Percentiles rank a stretch among this genome's conserved stretches.
These are phyloP conservation scores for Polychytrium aggregatum DNA, from an alignment of 192 early-diverging fungal genomes.

Conservation along the genomic window DNA sequence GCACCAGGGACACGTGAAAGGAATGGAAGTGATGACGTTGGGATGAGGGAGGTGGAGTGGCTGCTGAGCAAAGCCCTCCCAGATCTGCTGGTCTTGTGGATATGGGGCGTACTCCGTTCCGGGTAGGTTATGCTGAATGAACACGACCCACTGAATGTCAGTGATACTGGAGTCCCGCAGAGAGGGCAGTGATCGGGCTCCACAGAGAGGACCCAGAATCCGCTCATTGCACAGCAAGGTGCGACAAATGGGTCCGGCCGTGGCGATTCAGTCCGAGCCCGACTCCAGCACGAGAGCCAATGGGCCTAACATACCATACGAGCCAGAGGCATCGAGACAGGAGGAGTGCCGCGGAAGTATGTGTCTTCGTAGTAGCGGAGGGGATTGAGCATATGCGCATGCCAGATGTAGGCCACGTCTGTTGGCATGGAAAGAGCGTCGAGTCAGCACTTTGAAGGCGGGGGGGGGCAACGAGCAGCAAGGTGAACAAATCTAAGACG, in stretches of 20 bases:
- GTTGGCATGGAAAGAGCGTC: neutral
- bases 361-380: conserved; percentile 49
- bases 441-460: conserved; percentile 1
- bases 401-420: conserved; percentile 57
- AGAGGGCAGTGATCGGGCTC: too few species aligned
- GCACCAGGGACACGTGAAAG: conserved; percentile 26
- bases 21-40: conserved; percentile 16
- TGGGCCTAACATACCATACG: too few species aligned
- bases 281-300: too few species aligned
- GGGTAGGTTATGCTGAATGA: conserved; percentile 23
- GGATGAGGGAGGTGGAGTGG: conserved; percentile 19
- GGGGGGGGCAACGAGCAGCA: neutral
- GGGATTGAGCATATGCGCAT: conserved; percentile 44
- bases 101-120: conserved; percentile 24
- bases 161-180: too few species aligned
- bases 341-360: too few species aligned
- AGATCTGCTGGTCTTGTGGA: conserved; percentile 19
- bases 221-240: too few species aligned
- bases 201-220: too few species aligned
- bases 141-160: too few species aligned
- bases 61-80: conserved; percentile 18
- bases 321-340: too few species aligned
- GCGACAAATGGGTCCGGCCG: too few species aligned
- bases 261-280: too few species aligned
- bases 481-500: too few species aligned